A percentile compares a stretch with the other conserved stretches of the same genome.
These are phyloP conservation scores for Neocucurbitaria cava DNA, from an alignment of 2,329 filamentous ascomycete species.

Conservation along the genomic window DNA sequence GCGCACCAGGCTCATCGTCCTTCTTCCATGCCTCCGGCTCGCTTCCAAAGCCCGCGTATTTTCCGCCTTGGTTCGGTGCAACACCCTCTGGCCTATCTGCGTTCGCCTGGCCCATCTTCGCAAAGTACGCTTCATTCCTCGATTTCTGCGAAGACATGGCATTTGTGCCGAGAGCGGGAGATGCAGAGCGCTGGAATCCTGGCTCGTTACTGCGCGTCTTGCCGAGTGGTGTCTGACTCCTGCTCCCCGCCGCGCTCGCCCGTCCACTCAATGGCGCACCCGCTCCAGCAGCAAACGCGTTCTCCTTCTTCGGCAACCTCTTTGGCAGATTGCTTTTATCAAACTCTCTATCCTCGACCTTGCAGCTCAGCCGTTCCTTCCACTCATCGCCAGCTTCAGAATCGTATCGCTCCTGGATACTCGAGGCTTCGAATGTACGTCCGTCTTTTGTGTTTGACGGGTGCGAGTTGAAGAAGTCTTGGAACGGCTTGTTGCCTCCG, in stretches of 20 bases:
- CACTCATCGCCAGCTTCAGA: slow-evolving; percentile 92
- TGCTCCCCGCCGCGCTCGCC: slow-evolving; percentile 44
- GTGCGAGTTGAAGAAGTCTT: slow-evolving; percentile 78
- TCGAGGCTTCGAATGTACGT: slow-evolving; percentile 79
- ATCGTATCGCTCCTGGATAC: slow-evolving; percentile 88
- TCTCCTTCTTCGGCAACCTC: slow-evolving; percentile 44
- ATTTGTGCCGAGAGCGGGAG: slow-evolving; percentile 48
- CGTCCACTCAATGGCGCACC: slow-evolving; percentile 41
- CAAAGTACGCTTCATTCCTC: slow-evolving; percentile 88
- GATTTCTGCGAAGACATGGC: slow-evolving; percentile 57
- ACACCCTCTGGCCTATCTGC: slow-evolving; percentile 74
- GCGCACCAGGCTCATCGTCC: slow-evolving; percentile 50
- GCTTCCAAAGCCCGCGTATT: slow-evolving; percentile 90
- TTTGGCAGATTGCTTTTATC: slow-evolving; percentile 71
- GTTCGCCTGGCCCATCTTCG: slow-evolving; percentile 82
- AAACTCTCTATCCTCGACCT: slow-evolving; percentile 88
- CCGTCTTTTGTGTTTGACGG: slow-evolving; percentile 53
- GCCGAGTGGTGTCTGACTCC: slow-evolving; percentile 49
- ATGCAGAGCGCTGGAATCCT: slow-evolving; percentile 41
- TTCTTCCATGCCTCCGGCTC: slow-evolving; percentile 63
- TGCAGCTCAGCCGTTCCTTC: slow-evolving; percentile 86
- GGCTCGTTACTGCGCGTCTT: slow-evolving; percentile 44
- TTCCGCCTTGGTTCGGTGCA: slow-evolving; percentile 89
- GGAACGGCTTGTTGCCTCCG: slow-evolving; percentile 89
- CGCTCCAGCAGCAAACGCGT: slow-evolving; percentile 26